Percentiles rank a stretch among this genome's conserved stretches.
Conservation (phyloP, 225 moss, liverwort and hornwort species). For the Takakia lepidozioides region DNA sequence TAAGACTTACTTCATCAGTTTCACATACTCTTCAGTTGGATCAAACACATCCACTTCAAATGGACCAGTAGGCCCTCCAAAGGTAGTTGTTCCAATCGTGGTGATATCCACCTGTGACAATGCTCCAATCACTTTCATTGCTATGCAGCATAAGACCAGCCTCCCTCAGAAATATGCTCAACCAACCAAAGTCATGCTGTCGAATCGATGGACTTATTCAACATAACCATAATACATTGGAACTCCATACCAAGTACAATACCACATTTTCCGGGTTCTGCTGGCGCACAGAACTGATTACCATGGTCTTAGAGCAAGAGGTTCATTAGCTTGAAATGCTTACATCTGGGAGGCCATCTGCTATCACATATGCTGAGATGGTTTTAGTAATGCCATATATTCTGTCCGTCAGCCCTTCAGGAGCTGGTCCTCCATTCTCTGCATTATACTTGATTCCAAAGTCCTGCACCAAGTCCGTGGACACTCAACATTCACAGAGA, state of each 20-base stretch:
- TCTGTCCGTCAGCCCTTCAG: conserved; percentile 74
- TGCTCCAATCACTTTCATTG: not conserved
- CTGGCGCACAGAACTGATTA: too few relatives aligned
- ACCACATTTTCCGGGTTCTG: not conserved
- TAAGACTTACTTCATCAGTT: conserved; percentile 76
- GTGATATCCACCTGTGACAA: conserved; percentile 61
- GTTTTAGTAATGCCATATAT: conserved; percentile 72
- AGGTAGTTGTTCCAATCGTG: conserved; percentile 58
- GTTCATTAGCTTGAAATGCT: too few relatives aligned
- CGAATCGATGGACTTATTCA: too few relatives aligned
- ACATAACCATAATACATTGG: too few relatives aligned
- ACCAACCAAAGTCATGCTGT: too few relatives aligned
- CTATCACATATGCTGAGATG: conserved; percentile 51
- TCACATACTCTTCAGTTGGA: conserved; percentile 81
- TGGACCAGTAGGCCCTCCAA: conserved; percentile 64
- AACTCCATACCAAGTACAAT: too few relatives aligned
- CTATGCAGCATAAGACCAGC: not conserved
- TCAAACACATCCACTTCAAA: conserved; percentile 91
- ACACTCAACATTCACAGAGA: too few relatives aligned
- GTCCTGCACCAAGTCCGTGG: conserved; percentile 36
- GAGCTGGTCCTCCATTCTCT: conserved; percentile 97
- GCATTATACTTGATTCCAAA: conserved; percentile 99
- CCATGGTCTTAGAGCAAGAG: too few relatives aligned
- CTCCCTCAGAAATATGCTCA: too few relatives aligned
- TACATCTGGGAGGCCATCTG: conserved; percentile 82